Base-by-base conservation (phyloP, 2,329 filamentous ascomycete species). In the Lachnellula hyalina region DNA sequence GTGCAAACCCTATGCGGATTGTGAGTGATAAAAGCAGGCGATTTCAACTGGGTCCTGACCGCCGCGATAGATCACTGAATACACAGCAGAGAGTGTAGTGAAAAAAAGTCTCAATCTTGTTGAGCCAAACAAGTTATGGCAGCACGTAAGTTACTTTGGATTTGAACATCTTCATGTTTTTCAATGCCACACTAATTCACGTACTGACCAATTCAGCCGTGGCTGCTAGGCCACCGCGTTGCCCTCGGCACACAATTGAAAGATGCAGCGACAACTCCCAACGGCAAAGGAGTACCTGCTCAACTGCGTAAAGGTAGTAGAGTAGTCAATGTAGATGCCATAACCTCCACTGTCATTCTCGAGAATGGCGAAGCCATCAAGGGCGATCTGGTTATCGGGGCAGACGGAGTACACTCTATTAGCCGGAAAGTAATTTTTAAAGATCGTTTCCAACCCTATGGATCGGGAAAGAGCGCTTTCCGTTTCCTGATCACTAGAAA, bases 221-320 rank as follows among this genome's bases (percentile, higher is more conserved):
- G 80, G 80, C 72, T 75, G 2, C 70, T 84, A 3, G 75, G 74
- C 5, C 81, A 84, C 57, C 75, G 81, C 1, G 73, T 80, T 4
- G 68, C 73, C 51, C 70, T 84, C 15, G 81, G 85, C 60, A 73
- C 76, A 17, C 69, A 72, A 5, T 67, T 85, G 34, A 83, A 81
- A 65, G 61, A 67, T 7, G 56, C 70, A 2, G 81, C 80, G 0
- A 74, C 71, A 1, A 67, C 65, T 2, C 62, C 64, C 0, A 67
- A 69, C 11, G 72, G 72, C 0, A 66, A 61, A 3, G 72, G 63
- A 2, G 70, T 55, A 17, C 70, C 66, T 2, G 74, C 71, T 4
- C 67, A 68, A 32, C 67, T 79, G 19, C 66, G 72, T 11, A 74
- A 73, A 0, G 68, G 72, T 2, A 74, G 71, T 51, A 73, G 68